Base-by-base conservation (phyloP, 2,329 filamentous ascomycete species). In the Cephalotrichum gorgonifer region DNA sequence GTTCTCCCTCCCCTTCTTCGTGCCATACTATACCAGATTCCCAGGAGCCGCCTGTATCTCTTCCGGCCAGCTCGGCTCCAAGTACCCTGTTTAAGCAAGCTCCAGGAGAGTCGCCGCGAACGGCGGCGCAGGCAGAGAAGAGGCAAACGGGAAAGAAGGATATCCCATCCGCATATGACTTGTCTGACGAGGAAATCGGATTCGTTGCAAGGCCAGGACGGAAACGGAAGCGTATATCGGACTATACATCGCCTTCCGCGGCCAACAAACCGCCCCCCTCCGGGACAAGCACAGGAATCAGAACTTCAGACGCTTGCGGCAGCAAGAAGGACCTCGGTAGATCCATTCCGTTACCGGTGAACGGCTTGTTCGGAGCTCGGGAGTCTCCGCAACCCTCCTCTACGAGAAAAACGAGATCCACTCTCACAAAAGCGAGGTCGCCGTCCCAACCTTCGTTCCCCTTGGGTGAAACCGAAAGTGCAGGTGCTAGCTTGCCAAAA, bases 101-200 rank as follows among this genome's bases (percentile, higher is more conserved):
- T 39, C n/a, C n/a, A 22, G 35, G 22, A 39, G 9, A 20, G 35
- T 20, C 35, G 20, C 35, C 3, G 17, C 35, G n/a, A n/a, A n/a
- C n/a, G n/a, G n/a, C n/a, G n/a, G n/a, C n/a, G n/a, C n/a, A n/a
- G n/a, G n/a, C n/a, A n/a, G n/a, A 20, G 6, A 20, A 22, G 3
- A 39, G 22, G 6, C 9, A 39, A 20, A 39, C 20, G 17, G 6
- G n/a, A 15, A 33, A 33, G 30, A 33, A 33, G 12, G 30, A 11
- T n/a, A n/a, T n/a, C 30, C n/a, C 35, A 5, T 39, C 35, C 12
- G 35, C 54, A 2, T 58, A 56, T 46, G 54, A 55, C 5, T 57
- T 67, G 6, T 67, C 65, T 5, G 64, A 67, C 44, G 65, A 67
- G 17, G 65, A 67, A 48, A 57, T 60, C n/a, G 45, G 45, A 22